These are phyloP conservation scores for Sclerotinia sclerotiorum DNA, from an alignment of 2,329 filamentous ascomycete species.

Conservation along the genomic window DNA sequence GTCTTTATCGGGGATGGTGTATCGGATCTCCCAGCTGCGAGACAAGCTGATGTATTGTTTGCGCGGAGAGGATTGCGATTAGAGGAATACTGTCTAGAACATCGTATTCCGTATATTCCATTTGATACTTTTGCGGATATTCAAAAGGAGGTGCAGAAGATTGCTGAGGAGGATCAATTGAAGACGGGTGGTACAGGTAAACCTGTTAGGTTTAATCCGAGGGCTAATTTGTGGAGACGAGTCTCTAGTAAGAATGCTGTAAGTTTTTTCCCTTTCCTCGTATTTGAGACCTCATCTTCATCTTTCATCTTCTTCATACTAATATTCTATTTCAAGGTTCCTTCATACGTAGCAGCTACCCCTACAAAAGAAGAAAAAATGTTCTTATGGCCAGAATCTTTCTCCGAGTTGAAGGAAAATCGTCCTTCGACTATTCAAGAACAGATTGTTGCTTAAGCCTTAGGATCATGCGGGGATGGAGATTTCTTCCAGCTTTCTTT, in stretches of 20 bases:
- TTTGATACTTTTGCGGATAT: conserved; percentile 69
- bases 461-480: neutral
- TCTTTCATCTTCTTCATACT: neutral
- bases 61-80: conserved; percentile 63
- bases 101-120: conserved; percentile 58
- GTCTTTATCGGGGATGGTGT: conserved; percentile 71
- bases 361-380: conserved; percentile 60
- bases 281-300: neutral
- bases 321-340: conserved; percentile 39
- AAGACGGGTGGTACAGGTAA: conserved; percentile 60
- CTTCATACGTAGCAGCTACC: conserved; percentile 50
- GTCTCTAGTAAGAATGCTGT: conserved; percentile 57
- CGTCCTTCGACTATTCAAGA: conserved; percentile 6
- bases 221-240: conserved; percentile 67
- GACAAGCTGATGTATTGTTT: conserved; percentile 67
- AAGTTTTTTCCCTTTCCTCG: conserved; percentile 21
- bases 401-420: conserved; percentile 43
- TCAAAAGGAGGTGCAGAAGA: conserved; percentile 57
- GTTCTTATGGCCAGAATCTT: conserved; percentile 62
- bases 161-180: conserved; percentile 58
- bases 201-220: conserved; percentile 63
- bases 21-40: conserved; percentile 64
- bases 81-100: conserved; percentile 65
- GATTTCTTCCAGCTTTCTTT: neutral
- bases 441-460: neutral